A percentile compares a stretch with the other conserved stretches of the same genome.
Evolutionary conservation across 441 rosid species (phyloP).

Genomic region (Arabidopsis hybrid): DNA sequence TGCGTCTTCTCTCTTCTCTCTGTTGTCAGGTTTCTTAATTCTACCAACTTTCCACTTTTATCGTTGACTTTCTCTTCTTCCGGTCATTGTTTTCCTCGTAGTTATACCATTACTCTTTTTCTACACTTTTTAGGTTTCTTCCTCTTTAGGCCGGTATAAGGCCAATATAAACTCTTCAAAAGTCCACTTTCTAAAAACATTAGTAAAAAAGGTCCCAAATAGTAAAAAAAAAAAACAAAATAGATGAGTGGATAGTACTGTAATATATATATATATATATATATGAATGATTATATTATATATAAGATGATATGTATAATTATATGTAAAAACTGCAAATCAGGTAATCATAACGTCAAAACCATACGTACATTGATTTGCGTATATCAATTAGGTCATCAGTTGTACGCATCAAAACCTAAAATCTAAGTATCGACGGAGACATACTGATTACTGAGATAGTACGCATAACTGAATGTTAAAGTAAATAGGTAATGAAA

Average conservation of each 20-base stretch:
- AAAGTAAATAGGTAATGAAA: not conserved
- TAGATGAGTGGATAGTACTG: not conserved
- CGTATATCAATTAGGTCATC: not conserved
- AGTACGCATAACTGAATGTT: not conserved
- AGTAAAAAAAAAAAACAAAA: no score
- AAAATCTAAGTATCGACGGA: not conserved
- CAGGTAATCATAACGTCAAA: not conserved
- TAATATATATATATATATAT: no score
- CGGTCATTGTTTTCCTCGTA: not conserved
- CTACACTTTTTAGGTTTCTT: constrained; percentile 9
- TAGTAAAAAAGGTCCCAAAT: no score
- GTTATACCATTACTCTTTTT: constrained; percentile 3
- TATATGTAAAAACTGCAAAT: not conserved
- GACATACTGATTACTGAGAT: not conserved
- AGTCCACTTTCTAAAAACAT: not conserved
- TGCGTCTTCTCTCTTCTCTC: constrained; percentile 4
- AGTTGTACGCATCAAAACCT: not conserved
- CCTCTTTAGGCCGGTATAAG: not conserved
- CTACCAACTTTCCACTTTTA: not conserved
- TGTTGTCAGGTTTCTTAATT: constrained; percentile 3
- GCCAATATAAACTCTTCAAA: not conserved
- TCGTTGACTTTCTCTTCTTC: constrained; percentile 6
- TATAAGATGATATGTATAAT: not conserved
- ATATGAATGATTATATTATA: no score
- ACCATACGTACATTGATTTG: not conserved